phyloP scores from a whole-genome alignment of 257 asterid genomes.

The Prunella vulgaris region DNA sequence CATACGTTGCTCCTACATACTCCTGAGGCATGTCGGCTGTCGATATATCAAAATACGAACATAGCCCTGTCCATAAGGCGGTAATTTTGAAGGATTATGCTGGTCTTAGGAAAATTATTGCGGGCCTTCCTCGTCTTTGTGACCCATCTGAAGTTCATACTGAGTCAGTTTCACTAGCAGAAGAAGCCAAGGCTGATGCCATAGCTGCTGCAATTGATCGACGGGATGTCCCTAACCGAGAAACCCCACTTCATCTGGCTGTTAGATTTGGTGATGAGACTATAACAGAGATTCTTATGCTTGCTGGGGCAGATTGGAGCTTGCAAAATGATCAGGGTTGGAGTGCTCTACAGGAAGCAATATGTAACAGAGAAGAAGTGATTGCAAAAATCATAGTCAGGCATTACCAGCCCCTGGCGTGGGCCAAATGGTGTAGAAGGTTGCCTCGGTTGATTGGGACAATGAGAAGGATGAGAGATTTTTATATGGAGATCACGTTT shows the following conservation, averaged over 20 bases:
- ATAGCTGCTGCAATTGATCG: constrained; percentile 70
- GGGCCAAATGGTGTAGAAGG: constrained; percentile 99
- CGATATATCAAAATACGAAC: constrained; percentile 71
- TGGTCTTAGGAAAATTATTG: constrained; percentile 61
- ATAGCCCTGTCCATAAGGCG: constrained; percentile 86
- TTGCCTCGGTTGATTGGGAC: constrained; percentile 81
- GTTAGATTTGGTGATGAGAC: constrained; percentile 78
- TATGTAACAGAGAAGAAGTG: constrained; percentile 80
- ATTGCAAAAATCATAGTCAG: constrained; percentile 82
- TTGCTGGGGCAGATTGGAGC: constrained; percentile 98
- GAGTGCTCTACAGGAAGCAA: constrained; percentile 97
- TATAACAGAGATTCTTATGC: constrained; percentile 90
- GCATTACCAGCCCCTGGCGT: constrained; percentile 91
- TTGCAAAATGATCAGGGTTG: constrained; percentile 95
- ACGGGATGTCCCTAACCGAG: constrained; percentile 91
- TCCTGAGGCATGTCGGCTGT: constrained; percentile 49
- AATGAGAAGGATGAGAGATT: constrained; percentile 93
- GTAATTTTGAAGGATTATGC: constrained; percentile 75
- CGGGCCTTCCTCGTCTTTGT: constrained; percentile 59
- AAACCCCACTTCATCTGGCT: constrained; percentile 89
- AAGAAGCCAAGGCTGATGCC: constrained; percentile 87
- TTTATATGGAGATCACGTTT: constrained; percentile 96
- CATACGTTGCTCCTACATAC: constrained; percentile 12
- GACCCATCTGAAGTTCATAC: constrained; percentile 69
- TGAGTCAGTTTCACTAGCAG: constrained; percentile 63